Evolutionary conservation across 2,329 filamentous ascomycete species (phyloP).

Genomic region (Hypoxylon sp.): DNA sequence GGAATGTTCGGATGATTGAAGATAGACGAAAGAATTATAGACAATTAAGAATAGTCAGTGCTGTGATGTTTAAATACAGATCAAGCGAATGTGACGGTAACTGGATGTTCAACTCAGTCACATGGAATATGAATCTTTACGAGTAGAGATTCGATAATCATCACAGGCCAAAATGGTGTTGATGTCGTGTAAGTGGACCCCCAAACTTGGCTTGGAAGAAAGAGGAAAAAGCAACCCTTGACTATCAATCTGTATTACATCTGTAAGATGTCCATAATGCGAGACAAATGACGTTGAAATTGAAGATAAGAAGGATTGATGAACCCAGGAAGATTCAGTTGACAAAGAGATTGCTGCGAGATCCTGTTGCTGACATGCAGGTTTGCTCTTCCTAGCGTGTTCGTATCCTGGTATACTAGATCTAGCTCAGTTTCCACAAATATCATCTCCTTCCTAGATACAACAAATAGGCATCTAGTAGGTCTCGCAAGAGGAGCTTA

Average conservation of each 20-base stretch:
- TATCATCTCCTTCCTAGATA: constrained; percentile 8
- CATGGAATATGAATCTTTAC: constrained; percentile 21
- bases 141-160: constrained; percentile 26
- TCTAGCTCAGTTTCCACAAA: constrained; percentile 2
- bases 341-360: constrained; percentile 20
- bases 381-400: constrained; percentile 12
- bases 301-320: constrained; percentile 9
- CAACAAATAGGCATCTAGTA: constrained; percentile 7
- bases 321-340: constrained; percentile 10
- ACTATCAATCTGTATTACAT: constrained; percentile 37
- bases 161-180: constrained; percentile 26
- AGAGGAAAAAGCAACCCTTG: constrained; percentile 8
- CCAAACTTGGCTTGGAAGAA: constrained; percentile 16
- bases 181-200: constrained; percentile 31
- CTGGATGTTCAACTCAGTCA: constrained; percentile 11
- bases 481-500: constrained; percentile 15
- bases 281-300: constrained; percentile 10
- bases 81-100: constrained; percentile 4
- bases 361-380: constrained; percentile 8
- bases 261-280: constrained; percentile 18
- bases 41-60: constrained; percentile 27
- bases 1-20: constrained; percentile 11
- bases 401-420: constrained; percentile 5
- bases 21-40: constrained; percentile 22
- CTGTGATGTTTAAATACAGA: constrained; percentile 14